Base-by-base conservation (phyloP, 2,329 filamentous ascomycete species). In the Sporothrix pseudoabietina region DNA sequence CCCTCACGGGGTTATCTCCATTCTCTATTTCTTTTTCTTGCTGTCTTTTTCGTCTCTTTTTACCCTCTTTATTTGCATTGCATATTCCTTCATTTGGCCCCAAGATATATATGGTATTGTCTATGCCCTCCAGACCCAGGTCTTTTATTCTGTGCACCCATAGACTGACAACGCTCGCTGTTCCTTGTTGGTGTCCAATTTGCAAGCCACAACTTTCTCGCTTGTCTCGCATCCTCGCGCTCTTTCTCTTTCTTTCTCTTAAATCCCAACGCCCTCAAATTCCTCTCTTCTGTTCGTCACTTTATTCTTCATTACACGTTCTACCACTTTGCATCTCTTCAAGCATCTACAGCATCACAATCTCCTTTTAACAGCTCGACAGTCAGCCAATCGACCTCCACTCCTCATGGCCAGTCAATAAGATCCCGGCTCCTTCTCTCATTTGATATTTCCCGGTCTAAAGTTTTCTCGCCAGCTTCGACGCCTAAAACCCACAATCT, bases 181-280 rank as follows among this genome's bases (percentile, higher is more conserved):
- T 44, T 26, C 30, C 35, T 52, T 73, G 61, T 49, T 41, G 47
- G 57, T 32, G 66, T 26, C 59, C 30, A 55, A 19, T 49, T 73
- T 47, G 72, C 52, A 71, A 74, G 69, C 63, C 72, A 74, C 72
- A 74, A 74, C 69, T 69, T 35, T 63, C 72, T 68, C 69, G 66
- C 47, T 71, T 74, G 72, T 74, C 72, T 71, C 61, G 69, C 69
- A 22, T 55, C 12, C 44, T 63, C 9, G 22, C 30, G 41, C 26
- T 69, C 26, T 32, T 35, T 32, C 32, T 49, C 22, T 39, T 61
- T 59, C 57, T 54, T 69, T 61, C 54, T 71, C 22, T 39, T 52
- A 44, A 41, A 44, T 54, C 49, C 39, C 35, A 30, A 59, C 19
- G 12, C 22, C 44, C 44, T 59, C 68, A 44, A 44, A 26, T 30